Base-by-base conservation (phyloP, 1,284 basidiomycete genomes). In the Agroathelia rolfsii region DNA sequence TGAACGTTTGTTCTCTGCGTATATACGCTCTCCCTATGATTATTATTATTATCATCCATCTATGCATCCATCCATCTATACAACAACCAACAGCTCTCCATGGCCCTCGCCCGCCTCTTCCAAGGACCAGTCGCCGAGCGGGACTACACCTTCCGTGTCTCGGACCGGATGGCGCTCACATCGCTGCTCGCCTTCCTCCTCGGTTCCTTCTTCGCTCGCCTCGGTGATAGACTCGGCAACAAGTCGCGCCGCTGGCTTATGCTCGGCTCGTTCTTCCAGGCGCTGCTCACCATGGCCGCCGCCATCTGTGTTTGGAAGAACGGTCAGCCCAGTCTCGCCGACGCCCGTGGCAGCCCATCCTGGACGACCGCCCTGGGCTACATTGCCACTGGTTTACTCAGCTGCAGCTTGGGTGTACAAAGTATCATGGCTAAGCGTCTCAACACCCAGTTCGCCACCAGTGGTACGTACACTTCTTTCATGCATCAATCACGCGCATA, bases 351-450 rank as follows among this genome's bases (percentile, higher is more conserved):
- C 3, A 58, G 69, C 32, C 80, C 84, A 0, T 70, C 76, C 1
- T 89, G 87, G 86, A 65, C 58, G 7, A 75, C 75, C 36, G 53
- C 66, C 1, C 46, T 72, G 30, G 71, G 80, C 1, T 87, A 79
- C 49, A 72, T 76, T 5, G 66, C 73, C 3, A 46, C 90, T 11
- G 84, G 66, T 1, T 84, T 87, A 50, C 75, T 87, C 51, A 84
- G 80, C 36, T 76, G 78, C 10, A 80, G 73, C 47, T 61, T 88
- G 45, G 84, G 83, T 2, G 55, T 87, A 24, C 79, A 88, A 55
- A 86, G 84, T n/a, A 82, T 89, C 48, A 67, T 87, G 54, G 83
- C 76, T 36, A 89, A 89, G 59, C 62, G 78, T 16, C 43, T 65
- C 29, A 85, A 79, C 43, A 79, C 76, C 8, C 77, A 84, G 42